phyloP scores from a whole-genome alignment of 2,329 filamentous ascomycete genomes.

The Colletotrichum neosansevieriae region DNA sequence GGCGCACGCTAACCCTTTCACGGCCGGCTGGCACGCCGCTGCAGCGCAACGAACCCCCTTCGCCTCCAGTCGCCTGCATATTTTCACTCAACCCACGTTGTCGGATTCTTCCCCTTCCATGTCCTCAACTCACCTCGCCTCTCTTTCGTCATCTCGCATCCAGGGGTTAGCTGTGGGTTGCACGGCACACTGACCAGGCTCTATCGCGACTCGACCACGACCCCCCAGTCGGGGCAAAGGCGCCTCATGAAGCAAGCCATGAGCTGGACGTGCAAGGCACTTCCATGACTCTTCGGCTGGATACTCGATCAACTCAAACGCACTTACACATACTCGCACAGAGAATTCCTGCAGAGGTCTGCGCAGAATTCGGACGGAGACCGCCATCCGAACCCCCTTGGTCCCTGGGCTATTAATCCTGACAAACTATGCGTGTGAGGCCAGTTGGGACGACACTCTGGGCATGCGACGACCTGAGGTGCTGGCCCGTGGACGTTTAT shows the following conservation, averaged over 20 bases:
- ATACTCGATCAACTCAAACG: neutral
- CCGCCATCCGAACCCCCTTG: slow-evolving; percentile 24
- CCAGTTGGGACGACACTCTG: slow-evolving; percentile 29
- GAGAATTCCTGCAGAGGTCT: neutral
- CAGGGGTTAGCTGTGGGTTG: neutral
- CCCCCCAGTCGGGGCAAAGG: neutral
- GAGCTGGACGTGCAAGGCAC: slow-evolving; percentile 6
- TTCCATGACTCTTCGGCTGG: slow-evolving; percentile 18
- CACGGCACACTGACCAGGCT: neutral
- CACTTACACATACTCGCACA: neutral
- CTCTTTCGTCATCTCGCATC: slow-evolving; percentile 18
- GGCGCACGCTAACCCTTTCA: slow-evolving; percentile 14
- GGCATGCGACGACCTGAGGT: slow-evolving; percentile 20
- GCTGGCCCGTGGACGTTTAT: slow-evolving; percentile 33
- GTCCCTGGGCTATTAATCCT: slow-evolving; percentile 23
- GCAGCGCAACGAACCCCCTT: slow-evolving; percentile 21
- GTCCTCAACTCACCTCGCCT: slow-evolving; percentile 21
- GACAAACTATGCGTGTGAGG: slow-evolving; percentile 29
- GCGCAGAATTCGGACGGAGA: neutral
- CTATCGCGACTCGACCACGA: slow-evolving; percentile 10
- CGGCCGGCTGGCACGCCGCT: slow-evolving; percentile 17
- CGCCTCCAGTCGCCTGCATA: slow-evolving; percentile 19
- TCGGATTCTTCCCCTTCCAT: slow-evolving; percentile 18
- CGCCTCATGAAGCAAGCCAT: slow-evolving; percentile 27
- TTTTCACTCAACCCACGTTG: neutral